phyloP scores from a whole-genome alignment of 352 stramenopile genomes.

The Pythium vanterpoolii region DNA sequence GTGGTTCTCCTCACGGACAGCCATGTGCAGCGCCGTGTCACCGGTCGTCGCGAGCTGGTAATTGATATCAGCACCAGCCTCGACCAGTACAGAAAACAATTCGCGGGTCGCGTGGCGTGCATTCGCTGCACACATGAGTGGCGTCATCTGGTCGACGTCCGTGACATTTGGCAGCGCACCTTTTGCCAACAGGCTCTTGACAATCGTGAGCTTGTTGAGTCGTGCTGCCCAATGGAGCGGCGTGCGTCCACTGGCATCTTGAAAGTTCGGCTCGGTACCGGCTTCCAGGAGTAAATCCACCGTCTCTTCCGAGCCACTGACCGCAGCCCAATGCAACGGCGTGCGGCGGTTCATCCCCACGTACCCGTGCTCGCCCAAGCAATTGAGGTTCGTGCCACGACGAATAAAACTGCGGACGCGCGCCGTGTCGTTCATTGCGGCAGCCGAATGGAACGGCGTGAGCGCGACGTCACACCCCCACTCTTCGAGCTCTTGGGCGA shows the following conservation, averaged over 20 bases:
- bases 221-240: conserved; percentile 76
- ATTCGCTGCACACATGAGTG: conserved; percentile 70
- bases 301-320: conserved; percentile 62
- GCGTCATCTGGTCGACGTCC: conserved; percentile 71
- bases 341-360: conserved; percentile 78
- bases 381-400: conserved; percentile 72
- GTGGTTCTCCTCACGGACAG: conserved; percentile 71
- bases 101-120: conserved; percentile 54
- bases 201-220: conserved; percentile 65
- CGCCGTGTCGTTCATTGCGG: conserved; percentile 62
- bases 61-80: conserved; percentile 66
- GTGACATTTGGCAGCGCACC: conserved; percentile 64
- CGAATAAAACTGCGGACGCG: conserved; percentile 57
- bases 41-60: conserved; percentile 59
- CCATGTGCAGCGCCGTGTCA: conserved; percentile 73
- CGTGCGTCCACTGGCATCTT: conserved; percentile 62
- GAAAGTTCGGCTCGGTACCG: conserved; percentile 56
- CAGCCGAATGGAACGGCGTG: conserved; percentile 71
- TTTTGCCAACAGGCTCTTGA: conserved; percentile 50
- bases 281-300: conserved; percentile 59
- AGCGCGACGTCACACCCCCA: conserved; percentile 79
- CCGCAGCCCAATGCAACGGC: conserved; percentile 70
- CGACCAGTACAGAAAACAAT: conserved; percentile 68
- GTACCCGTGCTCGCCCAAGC: conserved; percentile 77
- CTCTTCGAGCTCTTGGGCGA: conserved; percentile 76